A percentile compares a stretch with the other conserved stretches of the same genome.
phyloP scores from a whole-genome alignment of 306 rosid genomes.

The Pyrus bretschneideri region DNA sequence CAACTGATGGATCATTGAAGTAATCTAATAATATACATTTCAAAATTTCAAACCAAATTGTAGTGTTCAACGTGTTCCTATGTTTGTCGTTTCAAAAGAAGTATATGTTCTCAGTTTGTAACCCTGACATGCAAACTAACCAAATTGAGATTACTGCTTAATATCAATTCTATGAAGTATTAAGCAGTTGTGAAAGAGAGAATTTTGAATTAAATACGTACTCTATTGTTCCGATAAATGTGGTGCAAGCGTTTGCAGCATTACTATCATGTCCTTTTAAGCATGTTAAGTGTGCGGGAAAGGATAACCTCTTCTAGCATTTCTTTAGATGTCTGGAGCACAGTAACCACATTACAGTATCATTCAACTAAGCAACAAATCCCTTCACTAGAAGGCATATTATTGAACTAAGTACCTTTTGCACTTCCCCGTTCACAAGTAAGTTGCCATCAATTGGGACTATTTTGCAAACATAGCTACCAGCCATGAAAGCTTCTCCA shows the following conservation, averaged over 20 bases:
- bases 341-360: slow-evolving; percentile 5
- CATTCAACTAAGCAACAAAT: slow-evolving; percentile 5
- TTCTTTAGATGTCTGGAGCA: slow-evolving; percentile 71
- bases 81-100: background rate
- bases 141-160: background rate
- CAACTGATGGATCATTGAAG: background rate
- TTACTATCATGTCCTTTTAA: slow-evolving; percentile 42
- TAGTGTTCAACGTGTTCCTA: too few relatives aligned
- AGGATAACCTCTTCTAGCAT: slow-evolving; percentile 90
- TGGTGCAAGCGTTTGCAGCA: slow-evolving; percentile 48
- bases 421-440: slow-evolving; percentile 79
- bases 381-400: background rate
- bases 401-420: slow-evolving; percentile 53
- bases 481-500: slow-evolving; percentile 91
- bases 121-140: background rate
- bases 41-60: background rate
- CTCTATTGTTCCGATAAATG: slow-evolving; percentile 74
- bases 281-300: slow-evolving; percentile 69
- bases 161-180: background rate
- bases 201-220: slow-evolving; percentile 32
- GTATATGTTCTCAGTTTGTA: background rate
- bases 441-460: slow-evolving; percentile 87
- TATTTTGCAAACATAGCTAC: slow-evolving; percentile 71
- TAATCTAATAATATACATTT: background rate
- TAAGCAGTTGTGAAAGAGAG: background rate